Conservation (phyloP, 768 basidiomycete genomes). For the Pleurotus platypus region DNA sequence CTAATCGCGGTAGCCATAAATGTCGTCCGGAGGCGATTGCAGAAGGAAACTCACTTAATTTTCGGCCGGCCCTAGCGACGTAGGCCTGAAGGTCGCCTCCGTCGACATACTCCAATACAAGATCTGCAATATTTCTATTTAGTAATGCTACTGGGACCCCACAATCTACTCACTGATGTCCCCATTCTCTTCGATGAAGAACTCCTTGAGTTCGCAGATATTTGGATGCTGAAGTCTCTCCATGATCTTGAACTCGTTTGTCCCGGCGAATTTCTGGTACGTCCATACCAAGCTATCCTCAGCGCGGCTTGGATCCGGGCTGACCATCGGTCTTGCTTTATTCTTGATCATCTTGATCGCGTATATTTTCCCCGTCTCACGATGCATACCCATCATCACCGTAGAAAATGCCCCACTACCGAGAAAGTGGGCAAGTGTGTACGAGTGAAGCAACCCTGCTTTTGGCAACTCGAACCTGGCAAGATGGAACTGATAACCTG, state of each 20-base stretch:
- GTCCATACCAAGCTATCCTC: conserved; percentile 36
- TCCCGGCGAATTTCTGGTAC: conserved; percentile 3
- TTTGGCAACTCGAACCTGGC: conserved; percentile 44
- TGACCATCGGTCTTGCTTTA: conserved; percentile 24
- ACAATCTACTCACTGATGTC: conserved; percentile 47
- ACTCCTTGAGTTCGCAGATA: conserved; percentile 77
- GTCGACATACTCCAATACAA: conserved; percentile 81
- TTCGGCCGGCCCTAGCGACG: conserved; percentile 48
- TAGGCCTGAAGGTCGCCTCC: conserved; percentile 88
- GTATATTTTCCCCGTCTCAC: conserved; percentile 65
- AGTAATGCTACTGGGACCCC: too few species aligned
- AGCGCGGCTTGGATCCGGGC: conserved; percentile 21
- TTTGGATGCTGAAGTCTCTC: conserved; percentile 74
- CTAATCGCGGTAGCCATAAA: conserved; percentile 22
- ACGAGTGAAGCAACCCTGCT: conserved; percentile 56
- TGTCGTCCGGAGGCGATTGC: neutral
- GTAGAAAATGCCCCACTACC: conserved; percentile 92
- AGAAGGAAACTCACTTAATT: conserved; percentile 45
- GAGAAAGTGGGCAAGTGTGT: conserved; percentile 66
- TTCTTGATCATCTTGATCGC: conserved; percentile 86
- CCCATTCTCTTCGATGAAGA: conserved; percentile 64
- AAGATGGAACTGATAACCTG: conserved; percentile 74
- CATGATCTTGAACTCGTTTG: conserved; percentile 75
- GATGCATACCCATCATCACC: conserved; percentile 80
- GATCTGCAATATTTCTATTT: conserved; percentile 35